phyloP scores from a whole-genome alignment of 805 yeast genomes.

The Yueomyces sp. region DNA sequence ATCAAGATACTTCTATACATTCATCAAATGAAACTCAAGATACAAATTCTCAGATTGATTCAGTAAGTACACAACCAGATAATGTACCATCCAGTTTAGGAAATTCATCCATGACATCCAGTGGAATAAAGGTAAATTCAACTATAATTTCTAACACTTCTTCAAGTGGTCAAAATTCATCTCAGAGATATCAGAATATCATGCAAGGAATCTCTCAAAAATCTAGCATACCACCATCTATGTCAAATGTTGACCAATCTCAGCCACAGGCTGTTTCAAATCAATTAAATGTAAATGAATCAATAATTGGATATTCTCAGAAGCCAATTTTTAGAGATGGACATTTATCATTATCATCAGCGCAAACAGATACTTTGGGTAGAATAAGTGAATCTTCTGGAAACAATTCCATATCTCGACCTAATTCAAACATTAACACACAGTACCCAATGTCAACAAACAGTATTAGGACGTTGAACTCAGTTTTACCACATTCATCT shows the following conservation, averaged over 20 bases:
- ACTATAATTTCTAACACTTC: no score
- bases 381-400: neutral
- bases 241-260: neutral
- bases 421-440: neutral
- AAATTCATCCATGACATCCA: neutral
- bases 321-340: neutral
- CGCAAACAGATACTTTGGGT: neutral
- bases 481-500: neutral
- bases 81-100: neutral
- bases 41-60: no score
- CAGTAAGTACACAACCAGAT: neutral
- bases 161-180: neutral
- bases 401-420: neutral
- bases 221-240: neutral
- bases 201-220: no score
- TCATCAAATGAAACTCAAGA: neutral
- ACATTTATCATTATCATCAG: neutral
- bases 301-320: neutral
- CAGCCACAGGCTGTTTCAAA: neutral
- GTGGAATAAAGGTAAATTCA: neutral
- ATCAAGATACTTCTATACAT: no score
- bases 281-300: neutral
- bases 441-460: neutral
- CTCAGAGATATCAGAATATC: neutral
- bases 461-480: neutral